Evolutionary conservation across 371 early-diverging fungal genomes (phyloP).

Genomic region (Saksenaea vasiformis): DNA sequence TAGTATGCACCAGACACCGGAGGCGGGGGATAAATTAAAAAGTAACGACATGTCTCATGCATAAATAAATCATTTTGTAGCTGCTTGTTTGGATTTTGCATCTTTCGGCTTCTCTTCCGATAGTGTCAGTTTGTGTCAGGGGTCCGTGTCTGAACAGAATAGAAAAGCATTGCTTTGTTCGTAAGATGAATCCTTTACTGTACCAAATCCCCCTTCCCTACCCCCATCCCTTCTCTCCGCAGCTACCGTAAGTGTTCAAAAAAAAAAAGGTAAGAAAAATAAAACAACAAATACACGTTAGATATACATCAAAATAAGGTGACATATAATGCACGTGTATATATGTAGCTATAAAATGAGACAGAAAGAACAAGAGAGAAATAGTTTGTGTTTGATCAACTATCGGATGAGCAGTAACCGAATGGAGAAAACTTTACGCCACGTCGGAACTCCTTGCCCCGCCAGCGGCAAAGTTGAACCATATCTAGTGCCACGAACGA

Average conservation of each 20-base stretch:
- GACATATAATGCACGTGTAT: no score
- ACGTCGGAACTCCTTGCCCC: slow-evolving; percentile 7
- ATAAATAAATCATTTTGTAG: slow-evolving; percentile 4
- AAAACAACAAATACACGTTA: no score
- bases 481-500: slow-evolving; percentile 3
- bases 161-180: not conserved
- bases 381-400: not conserved
- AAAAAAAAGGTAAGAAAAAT: no score
- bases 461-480: not conserved
- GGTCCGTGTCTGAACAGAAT: not conserved
- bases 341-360: no score
- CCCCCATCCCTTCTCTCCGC: not conserved
- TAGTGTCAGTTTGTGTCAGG: not conserved
- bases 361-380: not conserved
- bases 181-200: not conserved
- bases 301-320: no score
- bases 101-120: slow-evolving; percentile 7
- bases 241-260: no score
- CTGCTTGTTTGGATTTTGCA: slow-evolving; percentile 2
- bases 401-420: not conserved
- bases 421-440: not conserved
- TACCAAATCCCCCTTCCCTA: not conserved
- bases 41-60: slow-evolving; percentile 6
- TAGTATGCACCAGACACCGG: slow-evolving; percentile 1
- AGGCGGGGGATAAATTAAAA: slow-evolving; percentile 5